Percentiles rank a stretch among this genome's conserved stretches.
Conservation (phyloP, 208 protist genomes). For the Angomonas ambiguus region DNA sequence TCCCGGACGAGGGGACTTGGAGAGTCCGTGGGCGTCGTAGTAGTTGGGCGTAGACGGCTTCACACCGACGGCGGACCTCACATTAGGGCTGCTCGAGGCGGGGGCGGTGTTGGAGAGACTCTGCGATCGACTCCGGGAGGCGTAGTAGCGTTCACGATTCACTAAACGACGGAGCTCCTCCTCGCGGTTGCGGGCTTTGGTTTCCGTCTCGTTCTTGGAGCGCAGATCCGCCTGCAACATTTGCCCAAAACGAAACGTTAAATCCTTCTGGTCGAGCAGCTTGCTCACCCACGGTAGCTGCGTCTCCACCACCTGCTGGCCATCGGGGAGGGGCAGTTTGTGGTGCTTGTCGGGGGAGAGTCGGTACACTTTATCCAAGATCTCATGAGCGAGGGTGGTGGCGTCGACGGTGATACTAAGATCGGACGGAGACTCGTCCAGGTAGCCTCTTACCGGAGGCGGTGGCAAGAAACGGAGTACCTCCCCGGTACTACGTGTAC, state of each 20-base stretch:
- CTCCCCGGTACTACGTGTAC: not conserved
- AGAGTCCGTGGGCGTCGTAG: not conserved
- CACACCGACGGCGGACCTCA: not conserved
- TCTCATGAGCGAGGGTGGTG: not conserved
- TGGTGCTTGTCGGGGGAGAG: not conserved
- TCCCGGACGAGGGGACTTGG: not conserved
- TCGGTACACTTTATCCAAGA: not conserved
- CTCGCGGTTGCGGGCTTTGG: slow-evolving; percentile 2
- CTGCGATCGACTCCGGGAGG: not conserved
- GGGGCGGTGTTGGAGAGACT: not conserved
- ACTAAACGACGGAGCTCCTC: slow-evolving; percentile 3
- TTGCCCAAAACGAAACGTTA: not conserved
- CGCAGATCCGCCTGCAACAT: not conserved
- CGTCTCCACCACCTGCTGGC: not conserved
- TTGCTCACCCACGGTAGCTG: not conserved
- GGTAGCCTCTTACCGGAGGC: not conserved
- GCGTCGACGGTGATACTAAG: not conserved
- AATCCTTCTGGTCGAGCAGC: not conserved
- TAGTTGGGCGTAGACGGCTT: not conserved
- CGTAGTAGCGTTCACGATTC: not conserved
- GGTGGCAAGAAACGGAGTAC: not conserved
- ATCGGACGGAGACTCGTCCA: no score
- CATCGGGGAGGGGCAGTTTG: no score
- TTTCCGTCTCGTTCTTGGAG: not conserved
- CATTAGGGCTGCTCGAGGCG: not conserved